Evolutionary conservation across 225 moss, liverwort and hornwort species (phyloP), one percentile per base, ranked within the genome.

Genomic region (Takakia lepidozioides): DNA sequence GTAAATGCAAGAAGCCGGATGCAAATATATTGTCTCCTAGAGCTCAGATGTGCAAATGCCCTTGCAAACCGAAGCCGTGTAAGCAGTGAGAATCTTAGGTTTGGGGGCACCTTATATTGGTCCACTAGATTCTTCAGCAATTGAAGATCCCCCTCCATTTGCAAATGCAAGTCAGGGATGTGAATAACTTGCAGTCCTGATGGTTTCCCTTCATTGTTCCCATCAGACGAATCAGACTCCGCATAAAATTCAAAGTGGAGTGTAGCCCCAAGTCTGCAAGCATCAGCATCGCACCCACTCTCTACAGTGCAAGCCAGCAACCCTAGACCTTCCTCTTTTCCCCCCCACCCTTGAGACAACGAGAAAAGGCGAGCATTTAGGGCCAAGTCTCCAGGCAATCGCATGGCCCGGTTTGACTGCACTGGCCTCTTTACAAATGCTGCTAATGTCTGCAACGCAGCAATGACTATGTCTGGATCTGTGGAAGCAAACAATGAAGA

Each of bases 201-300:
- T 32, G 48, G 27, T 17, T 58, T 86, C 32, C 43, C 59, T 46
- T 71, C 77, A 19, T 67, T 68, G 19, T 54, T 64, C 45, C 46
- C 54, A 30, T 70, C 27, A 57, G 70, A 54, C 1, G 72, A 45
- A 57, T 50, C 63, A 37, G 66, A 64, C 52, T 91, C 90, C 28
- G 85, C 73, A 81, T 91, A 98, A 58, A 98, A 98, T 61, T 98
- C 95, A 45, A 98, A 98, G 63, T 98, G 95, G 34, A 98, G 82
- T 36, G 91, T 83, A 44, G 95, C 78, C 43, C 95, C 95, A 59
- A 98, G 59, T 75, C 61, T 84, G 68, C 67, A 81, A 29, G 90
- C 90, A 61, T 74, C 82, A 25, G 43, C 68, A 64, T 98, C 95
- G 60, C 95, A 98, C 24, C 87, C 95, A 45, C 65, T 64, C 19